These are phyloP conservation scores for Lentinus polychrous DNA, from an alignment of 1,284 basidiomycete genomes.

Conservation along the genomic window DNA sequence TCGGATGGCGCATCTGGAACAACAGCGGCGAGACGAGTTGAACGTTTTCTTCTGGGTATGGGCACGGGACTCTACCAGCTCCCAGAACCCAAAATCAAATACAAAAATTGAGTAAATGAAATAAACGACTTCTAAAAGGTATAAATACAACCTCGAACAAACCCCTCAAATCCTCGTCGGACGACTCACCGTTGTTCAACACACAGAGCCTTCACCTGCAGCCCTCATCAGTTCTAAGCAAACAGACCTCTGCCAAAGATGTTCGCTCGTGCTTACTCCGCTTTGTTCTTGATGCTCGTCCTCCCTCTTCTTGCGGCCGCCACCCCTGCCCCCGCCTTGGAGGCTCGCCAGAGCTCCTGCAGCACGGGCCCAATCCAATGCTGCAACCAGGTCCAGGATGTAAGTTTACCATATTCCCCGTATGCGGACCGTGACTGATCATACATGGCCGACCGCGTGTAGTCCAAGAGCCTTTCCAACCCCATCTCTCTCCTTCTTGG, in stretches of 20 bases:
- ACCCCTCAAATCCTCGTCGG: neutral
- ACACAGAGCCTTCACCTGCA: neutral
- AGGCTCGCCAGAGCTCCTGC: conserved; percentile 3
- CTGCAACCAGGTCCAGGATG: conserved; percentile 4
- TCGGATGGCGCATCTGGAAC: no score
- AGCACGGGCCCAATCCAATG: conserved; percentile 8
- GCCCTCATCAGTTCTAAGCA: no score
- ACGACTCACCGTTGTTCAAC: neutral
- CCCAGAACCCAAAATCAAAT: no score
- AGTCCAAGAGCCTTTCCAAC: no score
- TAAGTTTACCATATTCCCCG: neutral
- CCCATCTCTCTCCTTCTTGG: neutral
- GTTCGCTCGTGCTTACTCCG: conserved; percentile 2
- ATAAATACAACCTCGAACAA: neutral
- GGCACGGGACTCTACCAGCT: no score
- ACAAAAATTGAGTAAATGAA: no score
- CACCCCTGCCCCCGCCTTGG: neutral
- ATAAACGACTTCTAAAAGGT: neutral
- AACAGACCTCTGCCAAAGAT: neutral
- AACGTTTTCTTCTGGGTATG: no score
- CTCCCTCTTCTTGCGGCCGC: conserved; percentile 5
- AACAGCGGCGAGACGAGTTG: no score
- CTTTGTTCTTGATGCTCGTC: neutral
- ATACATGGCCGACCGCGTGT: no score
- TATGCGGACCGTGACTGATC: neutral